These are phyloP conservation scores for Phlyctochytrium arcticum DNA, from an alignment of 192 early-diverging fungal genomes.

Conservation along the genomic window DNA sequence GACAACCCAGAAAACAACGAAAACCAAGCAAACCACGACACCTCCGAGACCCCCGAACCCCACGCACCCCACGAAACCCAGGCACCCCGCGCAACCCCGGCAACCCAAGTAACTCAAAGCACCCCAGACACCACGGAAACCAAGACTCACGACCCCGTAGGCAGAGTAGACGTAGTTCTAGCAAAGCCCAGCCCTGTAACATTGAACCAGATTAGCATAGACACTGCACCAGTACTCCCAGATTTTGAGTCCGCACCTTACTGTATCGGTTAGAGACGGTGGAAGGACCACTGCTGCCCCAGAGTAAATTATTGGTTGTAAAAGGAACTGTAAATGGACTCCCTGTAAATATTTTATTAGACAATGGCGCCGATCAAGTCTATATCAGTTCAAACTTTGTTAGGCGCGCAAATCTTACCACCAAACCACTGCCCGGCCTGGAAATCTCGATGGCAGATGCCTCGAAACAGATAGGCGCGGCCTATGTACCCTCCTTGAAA, in stretches of 20 bases:
- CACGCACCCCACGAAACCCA: background rate
- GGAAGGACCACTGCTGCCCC: background rate
- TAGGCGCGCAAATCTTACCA: background rate
- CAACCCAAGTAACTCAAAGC: too few relatives aligned
- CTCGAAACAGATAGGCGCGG: background rate
- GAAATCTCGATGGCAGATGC: background rate
- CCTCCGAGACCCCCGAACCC: background rate
- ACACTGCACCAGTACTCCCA: background rate
- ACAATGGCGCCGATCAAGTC: background rate
- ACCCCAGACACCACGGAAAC: background rate
- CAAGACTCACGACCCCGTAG: background rate
- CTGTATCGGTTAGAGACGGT: background rate
- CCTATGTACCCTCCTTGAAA: background rate
- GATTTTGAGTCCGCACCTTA: background rate
- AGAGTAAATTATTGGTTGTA: background rate
- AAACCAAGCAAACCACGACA: background rate
- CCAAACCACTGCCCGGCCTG: background rate
- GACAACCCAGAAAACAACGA: background rate
- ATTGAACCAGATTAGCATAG: too few relatives aligned
- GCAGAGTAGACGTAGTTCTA: background rate
- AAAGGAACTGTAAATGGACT: background rate
- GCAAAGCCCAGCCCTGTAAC: background rate
- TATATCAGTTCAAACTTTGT: background rate
- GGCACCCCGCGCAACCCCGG: background rate
- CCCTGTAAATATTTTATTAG: background rate